Evolutionary conservation across 202 grass and related monocot species (phyloP).

Genomic region (Schoenoplectus triqueter): DNA sequence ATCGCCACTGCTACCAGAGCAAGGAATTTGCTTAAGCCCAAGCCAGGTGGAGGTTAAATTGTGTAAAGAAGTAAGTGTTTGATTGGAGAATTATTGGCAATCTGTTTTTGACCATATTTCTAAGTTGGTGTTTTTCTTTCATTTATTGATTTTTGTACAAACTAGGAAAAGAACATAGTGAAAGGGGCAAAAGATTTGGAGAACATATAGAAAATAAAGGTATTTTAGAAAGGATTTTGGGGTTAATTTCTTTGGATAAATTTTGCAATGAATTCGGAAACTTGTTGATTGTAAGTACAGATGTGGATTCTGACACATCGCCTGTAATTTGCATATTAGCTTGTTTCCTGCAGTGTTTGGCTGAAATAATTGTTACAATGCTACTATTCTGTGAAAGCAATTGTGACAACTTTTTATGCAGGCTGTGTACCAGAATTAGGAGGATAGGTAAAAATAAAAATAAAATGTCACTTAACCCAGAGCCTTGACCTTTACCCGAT

Average conservation of each 20-base stretch:
- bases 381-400: no score
- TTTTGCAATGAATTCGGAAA: neutral
- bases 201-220: neutral
- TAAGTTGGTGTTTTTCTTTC: neutral
- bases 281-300: neutral
- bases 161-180: neutral
- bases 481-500: no score
- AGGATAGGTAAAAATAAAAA: no score
- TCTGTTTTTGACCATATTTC: neutral
- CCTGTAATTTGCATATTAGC: neutral
- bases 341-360: neutral
- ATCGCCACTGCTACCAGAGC: no score
- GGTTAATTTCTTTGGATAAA: neutral
- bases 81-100: neutral
- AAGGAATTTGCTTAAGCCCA: no score
- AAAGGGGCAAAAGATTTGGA: neutral
- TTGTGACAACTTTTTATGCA: no score
- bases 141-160: conserved; percentile 4
- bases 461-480: no score
- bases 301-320: conserved; percentile 3
- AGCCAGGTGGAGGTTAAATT: no score
- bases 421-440: no score
- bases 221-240: neutral
- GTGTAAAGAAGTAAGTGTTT: neutral
- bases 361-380: neutral